These are phyloP conservation scores for Paratinospora sagittata DNA, from an alignment of 164 flowering plant genomes.

Conservation along the genomic window DNA sequence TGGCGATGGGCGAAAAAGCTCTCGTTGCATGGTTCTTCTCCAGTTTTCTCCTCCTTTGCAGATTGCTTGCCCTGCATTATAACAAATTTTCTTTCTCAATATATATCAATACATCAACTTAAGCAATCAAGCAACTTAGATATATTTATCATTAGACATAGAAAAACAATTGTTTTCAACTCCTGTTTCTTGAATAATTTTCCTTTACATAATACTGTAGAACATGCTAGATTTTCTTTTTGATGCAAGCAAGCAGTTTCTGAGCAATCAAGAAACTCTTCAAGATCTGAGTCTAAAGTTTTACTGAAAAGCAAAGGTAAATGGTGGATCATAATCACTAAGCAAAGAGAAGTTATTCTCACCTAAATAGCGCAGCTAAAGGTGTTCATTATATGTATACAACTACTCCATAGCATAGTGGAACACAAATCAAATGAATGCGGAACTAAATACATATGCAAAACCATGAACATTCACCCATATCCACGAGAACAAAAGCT, in stretches of 20 bases:
- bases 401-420: too few species aligned
- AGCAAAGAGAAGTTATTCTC: too few species aligned
- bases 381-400: too few species aligned
- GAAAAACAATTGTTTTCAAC: background rate
- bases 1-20: conserved; percentile 14
- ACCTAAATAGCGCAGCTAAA: too few species aligned
- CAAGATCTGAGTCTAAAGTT: too few species aligned
- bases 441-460: too few species aligned
- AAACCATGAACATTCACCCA: too few species aligned
- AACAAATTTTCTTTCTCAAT: background rate
- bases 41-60: conserved; percentile 53
- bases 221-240: background rate
- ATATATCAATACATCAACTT: background rate
- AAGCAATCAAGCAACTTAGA: background rate
- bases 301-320: too few species aligned
- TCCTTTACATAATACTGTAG: background rate
- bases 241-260: background rate
- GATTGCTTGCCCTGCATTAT: conserved; percentile 52
- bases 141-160: background rate
- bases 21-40: conserved; percentile 37
- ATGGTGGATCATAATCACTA: too few species aligned
- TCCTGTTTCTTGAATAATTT: background rate
- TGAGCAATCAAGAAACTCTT: too few species aligned
- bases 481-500: too few species aligned
- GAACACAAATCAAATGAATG: too few species aligned